These are phyloP conservation scores for Colletotrichum caudatum DNA, from an alignment of 2,329 filamentous ascomycete species.

Conservation along the genomic window DNA sequence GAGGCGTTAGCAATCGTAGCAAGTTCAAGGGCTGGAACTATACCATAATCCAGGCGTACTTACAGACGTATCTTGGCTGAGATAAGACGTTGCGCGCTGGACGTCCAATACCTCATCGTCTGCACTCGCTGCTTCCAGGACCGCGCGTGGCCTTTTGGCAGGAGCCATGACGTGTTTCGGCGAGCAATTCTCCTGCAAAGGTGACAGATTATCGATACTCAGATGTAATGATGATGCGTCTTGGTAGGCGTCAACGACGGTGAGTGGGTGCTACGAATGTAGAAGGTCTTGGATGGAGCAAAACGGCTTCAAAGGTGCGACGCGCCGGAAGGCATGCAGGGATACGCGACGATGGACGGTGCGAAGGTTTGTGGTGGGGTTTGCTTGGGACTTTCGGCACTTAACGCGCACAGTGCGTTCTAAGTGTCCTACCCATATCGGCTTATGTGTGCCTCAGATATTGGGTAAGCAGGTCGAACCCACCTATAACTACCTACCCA, in stretches of 20 bases:
- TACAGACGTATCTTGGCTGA: constrained; percentile 55
- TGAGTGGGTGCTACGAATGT: neutral
- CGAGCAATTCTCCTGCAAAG: neutral
- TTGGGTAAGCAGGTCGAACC: neutral
- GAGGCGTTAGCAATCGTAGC: neutral
- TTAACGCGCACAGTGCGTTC: constrained; percentile 10
- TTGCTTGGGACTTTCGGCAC: neutral
- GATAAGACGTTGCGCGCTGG: constrained; percentile 56
- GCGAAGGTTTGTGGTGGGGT: neutral
- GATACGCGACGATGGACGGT: constrained; percentile 6
- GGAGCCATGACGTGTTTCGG: constrained; percentile 46
- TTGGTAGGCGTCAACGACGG: neutral
- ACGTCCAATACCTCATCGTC: constrained; percentile 52
- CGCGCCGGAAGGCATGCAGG: constrained; percentile 5
- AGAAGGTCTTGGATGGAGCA: neutral
- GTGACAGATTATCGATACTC: neutral
- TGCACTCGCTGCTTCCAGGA: constrained; percentile 46
- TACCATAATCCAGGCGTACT: constrained; percentile 41
- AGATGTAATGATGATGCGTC: neutral
- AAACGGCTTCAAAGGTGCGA: constrained; percentile 2
- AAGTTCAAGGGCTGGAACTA: neutral
- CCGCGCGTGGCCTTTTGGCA: constrained; percentile 58
- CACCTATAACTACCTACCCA: neutral
- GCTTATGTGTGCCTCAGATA: no score
- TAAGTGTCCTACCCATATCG: neutral